Evolutionary conservation across 2,329 filamentous ascomycete genomes (phyloP).

Genomic region (Ceratocystis ficicola): DNA sequence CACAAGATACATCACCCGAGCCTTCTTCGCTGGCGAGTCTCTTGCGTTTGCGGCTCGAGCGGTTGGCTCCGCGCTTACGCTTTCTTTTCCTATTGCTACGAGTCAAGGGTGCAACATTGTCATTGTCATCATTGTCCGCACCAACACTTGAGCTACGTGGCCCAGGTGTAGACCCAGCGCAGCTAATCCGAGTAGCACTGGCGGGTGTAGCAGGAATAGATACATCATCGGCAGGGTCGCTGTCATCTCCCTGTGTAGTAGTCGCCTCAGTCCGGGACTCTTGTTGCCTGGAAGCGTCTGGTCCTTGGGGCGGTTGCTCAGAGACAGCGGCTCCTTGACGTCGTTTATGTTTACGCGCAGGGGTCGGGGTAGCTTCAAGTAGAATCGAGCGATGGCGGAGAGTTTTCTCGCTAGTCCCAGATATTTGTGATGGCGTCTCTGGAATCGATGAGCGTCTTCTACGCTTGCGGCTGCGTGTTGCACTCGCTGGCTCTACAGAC

Average conservation of each 20-base stretch:
- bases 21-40: not conserved
- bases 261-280: not conserved
- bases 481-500: not conserved
- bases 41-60: slow-evolving; percentile 14
- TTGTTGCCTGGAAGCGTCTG: not conserved
- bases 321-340: not conserved
- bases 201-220: not conserved
- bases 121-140: not conserved
- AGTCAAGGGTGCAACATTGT: not conserved
- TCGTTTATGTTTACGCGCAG: slow-evolving; percentile 11
- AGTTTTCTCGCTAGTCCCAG: not conserved
- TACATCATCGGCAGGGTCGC: not conserved
- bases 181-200: not conserved
- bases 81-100: slow-evolving; percentile 15
- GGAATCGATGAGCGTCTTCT: not conserved
- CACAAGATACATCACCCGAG: not conserved
- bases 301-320: not conserved
- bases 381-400: not conserved
- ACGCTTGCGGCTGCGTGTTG: slow-evolving; percentile 3
- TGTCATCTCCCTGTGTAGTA: not conserved
- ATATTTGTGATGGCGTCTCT: not conserved
- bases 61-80: slow-evolving; percentile 17
- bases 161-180: not conserved
- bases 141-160: not conserved
- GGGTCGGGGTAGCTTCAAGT: slow-evolving; percentile 10